A percentile compares a stretch with the other conserved stretches of the same genome.
phyloP scores from a whole-genome alignment of 352 stramenopile species.

The Globisporangium nunn region DNA sequence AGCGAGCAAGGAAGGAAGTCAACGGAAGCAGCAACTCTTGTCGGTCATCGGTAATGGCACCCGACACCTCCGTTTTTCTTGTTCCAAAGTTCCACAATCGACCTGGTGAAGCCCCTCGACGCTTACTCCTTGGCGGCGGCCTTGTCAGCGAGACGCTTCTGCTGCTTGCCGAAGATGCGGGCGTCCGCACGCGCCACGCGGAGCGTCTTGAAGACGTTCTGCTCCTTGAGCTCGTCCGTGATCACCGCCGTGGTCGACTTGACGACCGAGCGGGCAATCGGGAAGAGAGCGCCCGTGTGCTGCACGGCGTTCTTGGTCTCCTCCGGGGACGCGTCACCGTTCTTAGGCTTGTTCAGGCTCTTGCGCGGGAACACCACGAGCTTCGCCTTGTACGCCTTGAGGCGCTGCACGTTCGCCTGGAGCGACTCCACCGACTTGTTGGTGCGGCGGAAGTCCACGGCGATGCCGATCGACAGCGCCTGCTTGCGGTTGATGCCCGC shows the following conservation, averaged over 20 bases:
- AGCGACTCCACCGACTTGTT: constrained; percentile 97
- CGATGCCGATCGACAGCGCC: constrained; percentile 96
- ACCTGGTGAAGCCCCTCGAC: constrained; percentile 22
- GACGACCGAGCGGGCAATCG: constrained; percentile 64
- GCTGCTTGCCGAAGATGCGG: constrained; percentile 84
- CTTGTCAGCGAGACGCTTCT: constrained; percentile 88
- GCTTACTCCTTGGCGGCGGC: constrained; percentile 77
- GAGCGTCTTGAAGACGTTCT: constrained; percentile 76
- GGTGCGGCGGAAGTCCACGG: constrained; percentile 96
- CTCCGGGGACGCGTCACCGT: constrained; percentile 87
- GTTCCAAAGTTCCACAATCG: constrained; percentile 61
- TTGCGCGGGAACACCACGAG: constrained; percentile 98
- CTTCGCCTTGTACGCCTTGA: constrained; percentile 99
- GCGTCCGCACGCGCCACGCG: constrained; percentile 81
- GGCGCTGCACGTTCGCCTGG: constrained; percentile 96
- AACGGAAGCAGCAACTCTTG: background rate
- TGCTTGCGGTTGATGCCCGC: constrained; percentile 94
- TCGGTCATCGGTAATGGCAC: constrained; percentile 14
- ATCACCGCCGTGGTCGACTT: constrained; percentile 78
- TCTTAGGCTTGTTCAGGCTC: constrained; percentile 93
- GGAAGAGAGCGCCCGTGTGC: constrained; percentile 73
- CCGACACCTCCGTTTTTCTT: constrained; percentile 35
- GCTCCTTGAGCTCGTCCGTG: constrained; percentile 85
- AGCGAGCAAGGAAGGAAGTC: background rate
- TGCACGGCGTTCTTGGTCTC: constrained; percentile 92